Percentiles rank a stretch among this genome's conserved stretches.
Evolutionary conservation across 202 grass and related monocot genomes (phyloP).

Genomic region (Carex sylvatica): DNA sequence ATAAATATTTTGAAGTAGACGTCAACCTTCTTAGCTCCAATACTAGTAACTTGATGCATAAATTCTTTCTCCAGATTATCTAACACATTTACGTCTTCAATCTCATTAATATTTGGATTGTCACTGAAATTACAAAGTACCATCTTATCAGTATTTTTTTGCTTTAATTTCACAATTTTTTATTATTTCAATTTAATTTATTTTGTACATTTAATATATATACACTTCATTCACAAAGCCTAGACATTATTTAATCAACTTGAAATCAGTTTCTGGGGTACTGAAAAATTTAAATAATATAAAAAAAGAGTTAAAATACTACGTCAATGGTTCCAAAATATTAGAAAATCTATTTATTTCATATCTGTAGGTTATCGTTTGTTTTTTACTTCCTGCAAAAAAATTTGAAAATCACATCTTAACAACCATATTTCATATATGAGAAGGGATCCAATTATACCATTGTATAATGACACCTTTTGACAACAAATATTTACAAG

Average conservation of each 20-base stretch:
- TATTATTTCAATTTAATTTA: too few species aligned
- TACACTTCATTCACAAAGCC: too few species aligned
- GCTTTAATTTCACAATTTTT: too few species aligned
- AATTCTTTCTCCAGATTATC: neutral
- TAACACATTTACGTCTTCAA: neutral
- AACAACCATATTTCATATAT: conserved; percentile 1
- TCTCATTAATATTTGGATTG: neutral
- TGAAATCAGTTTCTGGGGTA: neutral
- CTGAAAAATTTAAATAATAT: neutral
- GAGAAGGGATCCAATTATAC: too few species aligned
- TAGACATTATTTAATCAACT: neutral
- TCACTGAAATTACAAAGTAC: neutral
- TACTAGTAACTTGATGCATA: neutral
- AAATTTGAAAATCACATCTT: neutral
- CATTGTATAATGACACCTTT: too few species aligned
- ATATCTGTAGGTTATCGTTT: neutral
- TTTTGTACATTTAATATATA: too few species aligned
- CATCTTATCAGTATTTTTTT: neutral
- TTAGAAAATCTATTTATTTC: neutral
- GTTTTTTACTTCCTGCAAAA: conserved; percentile 24
- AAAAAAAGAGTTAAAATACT: neutral
- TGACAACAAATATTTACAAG: too few species aligned
- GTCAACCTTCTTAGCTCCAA: neutral
- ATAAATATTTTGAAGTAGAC: neutral
- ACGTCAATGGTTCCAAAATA: conserved; percentile 14